Base-by-base conservation (phyloP, 225 moss, liverwort and hornwort genomes). In the Antitrichia curtipendula region DNA sequence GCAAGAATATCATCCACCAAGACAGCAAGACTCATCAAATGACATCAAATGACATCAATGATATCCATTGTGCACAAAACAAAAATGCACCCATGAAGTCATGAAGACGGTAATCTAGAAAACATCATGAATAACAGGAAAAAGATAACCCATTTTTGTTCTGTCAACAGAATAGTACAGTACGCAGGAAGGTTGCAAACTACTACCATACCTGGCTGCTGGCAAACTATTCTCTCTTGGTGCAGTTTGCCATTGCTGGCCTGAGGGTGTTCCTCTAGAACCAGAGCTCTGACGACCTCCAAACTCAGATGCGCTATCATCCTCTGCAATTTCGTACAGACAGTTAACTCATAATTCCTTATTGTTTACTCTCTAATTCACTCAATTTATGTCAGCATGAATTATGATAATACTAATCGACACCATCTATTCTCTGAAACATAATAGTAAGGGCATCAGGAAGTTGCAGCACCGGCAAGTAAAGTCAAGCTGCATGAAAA, bases 271-370 rank as follows among this genome's bases (percentile, higher is more conserved):
- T 89, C 82, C 93, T 88, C 93, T 89, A 36, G 91, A 91, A 88
- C 89, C 89, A 80, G 91, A 89, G 84, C 89, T 87, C 79, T 90
- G 93, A 69, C 89, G 90, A 58, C 87, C 88, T 84, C 92, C 92
- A 84, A 80, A 90, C 61, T 94, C 93, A 77, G 94, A 93, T 85
- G 86, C 85, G 82, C 89, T 88, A 74, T 88, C 92, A 70, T 94
- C 94, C 53, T 94, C 94, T 93, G 93, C 88, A 65, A 72, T 38
- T 85, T 85, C 40, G 40, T 63, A 89, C 66, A 70, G 40, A 29
- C 9, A 56, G 41, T 87, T 28, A 77, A 59, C 57, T 64, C 58
- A 64, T 25, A 43, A n/a, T 43, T 58, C 36, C 71, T 34, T 21
- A 8, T 54, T 73, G 62, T 36, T 40, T 71, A 76, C n/a, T 56